A percentile compares a stretch with the other conserved stretches of the same genome.
Conservation (phyloP, 192 early-diverging fungal genomes). For the Pecoramyces ruminantium region DNA sequence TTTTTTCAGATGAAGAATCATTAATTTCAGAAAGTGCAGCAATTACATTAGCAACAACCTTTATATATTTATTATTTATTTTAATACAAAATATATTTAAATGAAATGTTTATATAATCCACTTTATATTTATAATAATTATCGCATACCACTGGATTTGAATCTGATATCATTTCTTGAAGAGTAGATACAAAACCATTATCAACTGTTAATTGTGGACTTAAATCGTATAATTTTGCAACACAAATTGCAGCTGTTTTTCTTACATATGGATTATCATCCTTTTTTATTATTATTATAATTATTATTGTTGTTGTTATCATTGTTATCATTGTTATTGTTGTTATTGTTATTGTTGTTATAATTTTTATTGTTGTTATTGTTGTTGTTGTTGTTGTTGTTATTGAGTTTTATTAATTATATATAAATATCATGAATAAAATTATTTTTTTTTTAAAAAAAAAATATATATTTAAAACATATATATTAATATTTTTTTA, state of each 20-base stretch:
- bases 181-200: constrained; percentile 79
- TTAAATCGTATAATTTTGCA: constrained; percentile 82
- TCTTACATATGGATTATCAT: constrained; percentile 87
- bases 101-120: neutral
- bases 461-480: too few relatives aligned
- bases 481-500: too few relatives aligned
- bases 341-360: too few relatives aligned
- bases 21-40: constrained; percentile 88
- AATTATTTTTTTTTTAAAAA: too few relatives aligned
- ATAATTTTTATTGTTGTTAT: too few relatives aligned
- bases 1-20: constrained; percentile 67
- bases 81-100: too few relatives aligned
- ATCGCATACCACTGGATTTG: constrained; percentile 62
- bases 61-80: neutral
- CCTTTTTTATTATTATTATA: constrained; percentile 10
- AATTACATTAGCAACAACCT: constrained; percentile 93
- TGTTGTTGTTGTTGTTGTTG: too few relatives aligned
- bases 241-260: constrained; percentile 93
- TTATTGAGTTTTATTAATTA: too few relatives aligned
- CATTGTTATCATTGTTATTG: too few relatives aligned
- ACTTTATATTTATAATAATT: constrained; percentile 1
- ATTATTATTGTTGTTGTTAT: too few relatives aligned
- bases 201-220: constrained; percentile 61
- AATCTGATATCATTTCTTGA: constrained; percentile 61
- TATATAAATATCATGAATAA: too few relatives aligned